Evolutionary conservation across 2,329 filamentous ascomycete species (phyloP).

Genomic region (Erysiphe pulchra): DNA sequence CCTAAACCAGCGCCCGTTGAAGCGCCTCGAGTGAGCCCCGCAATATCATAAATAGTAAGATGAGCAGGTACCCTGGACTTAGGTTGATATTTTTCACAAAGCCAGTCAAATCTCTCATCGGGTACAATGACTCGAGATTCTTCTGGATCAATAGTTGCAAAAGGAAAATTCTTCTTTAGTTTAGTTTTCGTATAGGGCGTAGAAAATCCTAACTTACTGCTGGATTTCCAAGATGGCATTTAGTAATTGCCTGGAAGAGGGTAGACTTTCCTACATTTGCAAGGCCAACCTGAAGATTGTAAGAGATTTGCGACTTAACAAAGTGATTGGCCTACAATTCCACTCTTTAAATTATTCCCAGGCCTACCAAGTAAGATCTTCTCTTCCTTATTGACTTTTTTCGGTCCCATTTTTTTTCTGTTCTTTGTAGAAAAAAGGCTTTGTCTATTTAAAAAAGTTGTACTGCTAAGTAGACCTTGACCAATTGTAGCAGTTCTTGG

Average conservation of each 20-base stretch:
- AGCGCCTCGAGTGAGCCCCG: conserved; percentile 81
- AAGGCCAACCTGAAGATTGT: conserved; percentile 52
- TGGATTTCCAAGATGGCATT: conserved; percentile 89
- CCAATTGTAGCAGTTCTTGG: too few relatives aligned
- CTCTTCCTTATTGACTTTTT: conserved; percentile 77
- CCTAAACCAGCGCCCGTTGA: conserved; percentile 94
- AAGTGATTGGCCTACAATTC: conserved; percentile 46
- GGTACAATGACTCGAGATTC: conserved; percentile 94
- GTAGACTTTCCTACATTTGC: conserved; percentile 99
- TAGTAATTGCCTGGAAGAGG: conserved; percentile 97
- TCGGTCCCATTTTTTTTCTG: conserved; percentile 52
- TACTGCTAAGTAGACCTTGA: too few relatives aligned
- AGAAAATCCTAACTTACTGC: conserved; percentile 35
- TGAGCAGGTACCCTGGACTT: conserved; percentile 95
- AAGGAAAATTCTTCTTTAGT: conserved; percentile 61
- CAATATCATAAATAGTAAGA: conserved; percentile 95
- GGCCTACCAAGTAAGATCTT: conserved; percentile 90
- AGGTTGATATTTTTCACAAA: conserved; percentile 88
- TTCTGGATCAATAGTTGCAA: conserved; percentile 96
- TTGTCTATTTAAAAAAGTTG: too few relatives aligned
- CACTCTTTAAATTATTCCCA: conserved; percentile 96
- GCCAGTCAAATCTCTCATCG: conserved; percentile 88
- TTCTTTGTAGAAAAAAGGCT: too few relatives aligned
- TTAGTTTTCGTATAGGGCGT: conserved; percentile 6
- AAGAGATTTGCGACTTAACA: background rate